A percentile compares a stretch with the other conserved stretches of the same genome.
Evolutionary conservation across 1,284 basidiomycete species (phyloP).

Genomic region (Psilocybe mexicana): DNA sequence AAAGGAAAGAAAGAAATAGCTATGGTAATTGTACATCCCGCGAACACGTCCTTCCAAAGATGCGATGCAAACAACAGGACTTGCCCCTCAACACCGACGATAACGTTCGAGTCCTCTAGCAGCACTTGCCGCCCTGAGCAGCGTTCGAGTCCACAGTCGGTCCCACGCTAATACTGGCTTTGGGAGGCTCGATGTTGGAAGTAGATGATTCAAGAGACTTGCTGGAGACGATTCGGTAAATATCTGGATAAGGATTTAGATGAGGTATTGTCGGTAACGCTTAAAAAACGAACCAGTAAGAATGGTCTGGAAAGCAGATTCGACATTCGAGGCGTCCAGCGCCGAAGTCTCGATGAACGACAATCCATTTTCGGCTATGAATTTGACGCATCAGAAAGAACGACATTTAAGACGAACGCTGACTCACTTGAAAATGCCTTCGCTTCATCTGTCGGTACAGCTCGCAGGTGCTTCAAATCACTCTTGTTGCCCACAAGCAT

Average conservation of each 20-base stretch:
- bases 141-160: slow-evolving; percentile 47
- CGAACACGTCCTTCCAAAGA: slow-evolving; percentile 19
- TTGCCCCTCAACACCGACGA: not conserved
- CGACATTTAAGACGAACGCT: not conserved
- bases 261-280: not conserved
- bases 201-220: slow-evolving; percentile 79
- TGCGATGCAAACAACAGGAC: slow-evolving; percentile 13
- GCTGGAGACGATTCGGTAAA: slow-evolving; percentile 93
- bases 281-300: slow-evolving; percentile 67
- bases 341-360: slow-evolving; percentile 99
- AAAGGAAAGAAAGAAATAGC: slow-evolving; percentile 15
- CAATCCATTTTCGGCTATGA: slow-evolving; percentile 71
- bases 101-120: slow-evolving; percentile 28
- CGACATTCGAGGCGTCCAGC: slow-evolving; percentile 98
- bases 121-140: slow-evolving; percentile 43
- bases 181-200: slow-evolving; percentile 49
- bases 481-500: slow-evolving; percentile 97
- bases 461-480: slow-evolving; percentile 96
- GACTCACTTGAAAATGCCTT: slow-evolving; percentile 80
- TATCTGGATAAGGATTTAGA: slow-evolving; percentile 54
- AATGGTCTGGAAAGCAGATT: slow-evolving; percentile 96
- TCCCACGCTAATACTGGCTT: slow-evolving; percentile 70
- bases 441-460: slow-evolving; percentile 95
- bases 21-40: slow-evolving; percentile 23
- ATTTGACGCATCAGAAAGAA: slow-evolving; percentile 2